Conservation (phyloP, 495 filamentous ascomycete species). For the Pseudevernia furfuracea region DNA sequence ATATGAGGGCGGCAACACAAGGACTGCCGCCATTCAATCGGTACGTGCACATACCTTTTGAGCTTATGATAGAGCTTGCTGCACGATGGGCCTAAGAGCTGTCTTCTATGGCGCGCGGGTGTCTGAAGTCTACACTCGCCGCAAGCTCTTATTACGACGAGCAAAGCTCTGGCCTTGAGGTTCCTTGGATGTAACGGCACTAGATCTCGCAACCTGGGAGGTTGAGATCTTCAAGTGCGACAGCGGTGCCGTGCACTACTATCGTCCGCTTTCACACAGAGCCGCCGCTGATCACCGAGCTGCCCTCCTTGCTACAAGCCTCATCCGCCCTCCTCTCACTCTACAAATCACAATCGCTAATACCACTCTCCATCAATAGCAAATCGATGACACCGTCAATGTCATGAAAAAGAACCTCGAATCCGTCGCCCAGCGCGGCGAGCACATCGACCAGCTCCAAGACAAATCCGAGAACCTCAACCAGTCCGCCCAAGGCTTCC, state of each 20-base stretch:
- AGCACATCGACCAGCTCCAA: conserved; percentile 79
- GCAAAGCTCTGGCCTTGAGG: not conserved
- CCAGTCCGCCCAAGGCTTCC: conserved; percentile 84
- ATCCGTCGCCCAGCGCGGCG: conserved; percentile 86
- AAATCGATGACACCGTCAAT: conserved; percentile 92
- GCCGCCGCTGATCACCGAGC: not conserved
- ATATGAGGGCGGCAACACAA: conserved; percentile 55
- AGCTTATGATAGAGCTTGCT: not conserved
- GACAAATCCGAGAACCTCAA: conserved; percentile 95
- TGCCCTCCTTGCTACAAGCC: not conserved
- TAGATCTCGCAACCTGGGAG: not conserved
- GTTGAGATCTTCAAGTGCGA: not conserved
- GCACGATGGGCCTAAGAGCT: not conserved
- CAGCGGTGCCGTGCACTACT: not conserved
- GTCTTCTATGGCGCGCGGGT: not conserved
- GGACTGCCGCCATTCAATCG: conserved; percentile 68
- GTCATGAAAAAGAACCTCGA: conserved; percentile 94
- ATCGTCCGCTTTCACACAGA: not conserved
- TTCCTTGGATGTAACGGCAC: not conserved
- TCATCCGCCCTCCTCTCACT: not conserved
- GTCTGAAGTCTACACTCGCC: not conserved
- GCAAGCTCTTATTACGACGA: not conserved
- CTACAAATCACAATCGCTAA: conserved; percentile 25
- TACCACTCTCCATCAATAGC: conserved; percentile 43
- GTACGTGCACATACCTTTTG: conserved; percentile 46